Base-by-base conservation (phyloP, 2,329 filamentous ascomycete species). In the Aspergillus quadricinctus region DNA sequence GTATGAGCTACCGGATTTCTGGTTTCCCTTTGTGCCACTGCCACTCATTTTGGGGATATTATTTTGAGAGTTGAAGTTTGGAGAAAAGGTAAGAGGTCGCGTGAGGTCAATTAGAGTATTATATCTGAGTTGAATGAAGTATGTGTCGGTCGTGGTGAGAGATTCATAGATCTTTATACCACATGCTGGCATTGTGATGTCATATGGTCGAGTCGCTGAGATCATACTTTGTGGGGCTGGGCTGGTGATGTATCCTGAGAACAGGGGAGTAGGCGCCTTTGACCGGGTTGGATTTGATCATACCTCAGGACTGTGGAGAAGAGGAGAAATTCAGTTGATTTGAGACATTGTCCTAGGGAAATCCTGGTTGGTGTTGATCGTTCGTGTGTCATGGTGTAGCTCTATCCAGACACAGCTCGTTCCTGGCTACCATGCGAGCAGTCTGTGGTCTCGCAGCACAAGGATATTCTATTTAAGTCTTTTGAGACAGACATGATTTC, bases 151-250 rank as follows among this genome's bases (percentile, higher is more conserved):
- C 19, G 4, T 45, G 41, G 41, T 45, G 19, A 23, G 41, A 45
- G 19, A 10, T 45, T 6, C 2, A 19, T 19, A 23, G 41, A 23
- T 3, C 43, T 46, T 66, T 65, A 65, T 66, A 65, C 50, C 55
- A 57, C 29, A 48, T 55, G 21, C 4, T 14, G 48, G 28, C 45
- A 40, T 35, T 37, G 61, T 67, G 65, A 67, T 66, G 64, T 67
- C 65, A 46, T 46, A 67, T 64, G 49, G 43, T 61, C 57, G 59
- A 65, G 64, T 66, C 61, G 64, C 62, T 66, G 65, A 66, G 59
- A 65, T 66, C 64, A 66, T 66, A 60, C 11, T 37, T 37, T 52
- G 62, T 66, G 61, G 64, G 64, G 55, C 64, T 56, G 52, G 46
- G n/a, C 29, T 35, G 54, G 55, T 45, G 43, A 46, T 21, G 43